phyloP scores from a whole-genome alignment of 495 filamentous ascomycete species.

The Neurospora sp. region DNA sequence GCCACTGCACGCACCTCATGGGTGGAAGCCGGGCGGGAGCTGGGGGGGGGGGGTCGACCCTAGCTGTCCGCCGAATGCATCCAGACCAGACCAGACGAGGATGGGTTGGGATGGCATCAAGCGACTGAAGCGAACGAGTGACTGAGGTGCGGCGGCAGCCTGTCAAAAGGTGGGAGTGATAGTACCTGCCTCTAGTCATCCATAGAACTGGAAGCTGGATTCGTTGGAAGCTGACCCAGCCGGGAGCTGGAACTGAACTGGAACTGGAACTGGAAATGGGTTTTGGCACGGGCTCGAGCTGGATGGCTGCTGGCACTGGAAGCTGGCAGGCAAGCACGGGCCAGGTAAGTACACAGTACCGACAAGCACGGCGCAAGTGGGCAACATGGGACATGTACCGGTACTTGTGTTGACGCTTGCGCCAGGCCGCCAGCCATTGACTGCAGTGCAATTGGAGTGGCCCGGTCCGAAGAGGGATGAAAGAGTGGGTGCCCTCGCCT shows the following conservation, averaged over 20 bases:
- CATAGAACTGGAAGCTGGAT: neutral
- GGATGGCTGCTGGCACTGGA: neutral
- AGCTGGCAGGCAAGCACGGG: neutral
- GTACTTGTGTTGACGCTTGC: slow-evolving; percentile 5
- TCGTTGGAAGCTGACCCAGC: neutral
- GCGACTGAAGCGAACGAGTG: neutral
- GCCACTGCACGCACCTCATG: neutral
- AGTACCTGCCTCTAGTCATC: neutral
- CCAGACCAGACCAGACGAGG: slow-evolving; percentile 3
- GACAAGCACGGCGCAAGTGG: slow-evolving; percentile 7
- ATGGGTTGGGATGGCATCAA: neutral
- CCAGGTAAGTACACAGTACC: slow-evolving; percentile 12
- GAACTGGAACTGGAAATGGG: neutral
- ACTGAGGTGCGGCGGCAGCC: neutral
- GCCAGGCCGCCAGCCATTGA: neutral
- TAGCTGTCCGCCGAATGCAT: neutral
- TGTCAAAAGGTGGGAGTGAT: neutral
- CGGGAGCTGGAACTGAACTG: neutral
- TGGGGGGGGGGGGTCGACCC: neutral
- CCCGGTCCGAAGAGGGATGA: slow-evolving; percentile 2
- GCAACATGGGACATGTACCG: slow-evolving; percentile 7
- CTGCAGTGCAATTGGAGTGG: slow-evolving; percentile 2
- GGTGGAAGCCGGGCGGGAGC: neutral
- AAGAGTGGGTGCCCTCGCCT: slow-evolving; percentile 8
- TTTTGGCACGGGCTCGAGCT: neutral